Conservation (phyloP, 345 rosid species). For the Eucalyptus tenuipes region DNA sequence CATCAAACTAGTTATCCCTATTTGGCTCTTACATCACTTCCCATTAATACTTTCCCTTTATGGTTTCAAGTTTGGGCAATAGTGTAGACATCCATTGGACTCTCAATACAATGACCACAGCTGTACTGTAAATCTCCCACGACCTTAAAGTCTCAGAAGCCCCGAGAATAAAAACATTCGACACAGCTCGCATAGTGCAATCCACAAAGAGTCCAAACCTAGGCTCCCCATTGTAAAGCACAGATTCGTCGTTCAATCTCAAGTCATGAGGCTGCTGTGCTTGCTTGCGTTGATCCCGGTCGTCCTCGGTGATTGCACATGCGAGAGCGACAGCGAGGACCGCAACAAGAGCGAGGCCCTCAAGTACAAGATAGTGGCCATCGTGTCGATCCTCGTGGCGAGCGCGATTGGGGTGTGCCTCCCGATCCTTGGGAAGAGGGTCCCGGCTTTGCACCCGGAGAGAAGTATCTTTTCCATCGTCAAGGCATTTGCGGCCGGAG, state of each 20-base stretch:
- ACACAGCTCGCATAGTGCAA: not conserved
- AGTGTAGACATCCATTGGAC: not conserved
- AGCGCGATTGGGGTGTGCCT: slow-evolving; percentile 33
- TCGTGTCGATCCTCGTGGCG: slow-evolving; percentile 31
- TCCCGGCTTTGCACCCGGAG: slow-evolving; percentile 27
- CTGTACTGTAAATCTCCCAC: not conserved
- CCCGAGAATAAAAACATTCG: not conserved
- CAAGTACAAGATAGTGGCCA: slow-evolving; percentile 27
- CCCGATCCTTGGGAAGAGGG: slow-evolving; percentile 20
- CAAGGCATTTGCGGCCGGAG: slow-evolving; percentile 66
- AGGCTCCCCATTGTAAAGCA: not conserved
- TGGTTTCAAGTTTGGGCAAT: not conserved
- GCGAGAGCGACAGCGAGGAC: not conserved
- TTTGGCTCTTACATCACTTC: not conserved
- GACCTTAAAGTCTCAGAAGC: not conserved
- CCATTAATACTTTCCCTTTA: not conserved
- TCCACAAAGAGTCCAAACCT: not conserved
- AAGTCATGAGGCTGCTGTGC: not conserved
- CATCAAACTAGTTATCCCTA: not conserved
- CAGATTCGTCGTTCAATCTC: not conserved
- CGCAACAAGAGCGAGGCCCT: slow-evolving; percentile 2
- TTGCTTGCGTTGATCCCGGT: not conserved
- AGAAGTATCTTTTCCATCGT: slow-evolving; percentile 27
- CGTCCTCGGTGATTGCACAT: not conserved
- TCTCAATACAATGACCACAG: not conserved